Evolutionary conservation across 306 rosid genomes (phyloP).

Genomic region (Carpinus fangiana): DNA sequence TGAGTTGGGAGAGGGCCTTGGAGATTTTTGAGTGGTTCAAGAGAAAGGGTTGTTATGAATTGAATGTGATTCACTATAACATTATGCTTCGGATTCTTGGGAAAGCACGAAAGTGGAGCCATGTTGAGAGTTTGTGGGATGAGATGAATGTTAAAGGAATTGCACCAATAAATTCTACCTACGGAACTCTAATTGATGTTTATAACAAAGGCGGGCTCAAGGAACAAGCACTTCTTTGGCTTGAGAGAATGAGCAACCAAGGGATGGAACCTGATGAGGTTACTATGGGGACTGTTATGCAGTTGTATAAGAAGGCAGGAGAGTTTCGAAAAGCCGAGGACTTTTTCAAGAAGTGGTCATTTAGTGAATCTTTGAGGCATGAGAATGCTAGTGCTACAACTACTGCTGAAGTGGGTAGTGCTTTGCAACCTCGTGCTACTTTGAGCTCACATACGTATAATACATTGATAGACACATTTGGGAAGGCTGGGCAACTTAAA

Average conservation of each 20-base stretch:
- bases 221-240: slow-evolving; percentile 76
- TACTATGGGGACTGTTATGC: slow-evolving; percentile 89
- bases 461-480: slow-evolving; percentile 68
- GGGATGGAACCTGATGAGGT: slow-evolving; percentile 93
- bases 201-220: slow-evolving; percentile 75
- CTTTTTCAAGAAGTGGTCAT: slow-evolving; percentile 75
- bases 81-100: slow-evolving; percentile 66
- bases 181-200: slow-evolving; percentile 87
- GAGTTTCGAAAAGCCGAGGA: slow-evolving; percentile 78
- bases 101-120: slow-evolving; percentile 57
- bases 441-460: slow-evolving; percentile 64
- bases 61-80: slow-evolving; percentile 81
- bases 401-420: slow-evolving; percentile 25
- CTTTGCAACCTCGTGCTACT: slow-evolving; percentile 26
- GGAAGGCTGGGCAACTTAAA: slow-evolving; percentile 66
- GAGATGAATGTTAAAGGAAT: slow-evolving; percentile 67
- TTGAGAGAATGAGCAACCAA: slow-evolving; percentile 66
- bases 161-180: slow-evolving; percentile 69
- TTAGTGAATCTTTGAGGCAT: slow-evolving; percentile 31
- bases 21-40: slow-evolving; percentile 77
- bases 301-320: slow-evolving; percentile 81
- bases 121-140: slow-evolving; percentile 57
- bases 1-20: slow-evolving; percentile 61
- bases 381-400: slow-evolving; percentile 14
- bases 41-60: slow-evolving; percentile 55